Percentiles rank a stretch among this genome's conserved stretches.
Evolutionary conservation across 805 yeast species (phyloP).

Genomic region (Candida ovalis): DNA sequence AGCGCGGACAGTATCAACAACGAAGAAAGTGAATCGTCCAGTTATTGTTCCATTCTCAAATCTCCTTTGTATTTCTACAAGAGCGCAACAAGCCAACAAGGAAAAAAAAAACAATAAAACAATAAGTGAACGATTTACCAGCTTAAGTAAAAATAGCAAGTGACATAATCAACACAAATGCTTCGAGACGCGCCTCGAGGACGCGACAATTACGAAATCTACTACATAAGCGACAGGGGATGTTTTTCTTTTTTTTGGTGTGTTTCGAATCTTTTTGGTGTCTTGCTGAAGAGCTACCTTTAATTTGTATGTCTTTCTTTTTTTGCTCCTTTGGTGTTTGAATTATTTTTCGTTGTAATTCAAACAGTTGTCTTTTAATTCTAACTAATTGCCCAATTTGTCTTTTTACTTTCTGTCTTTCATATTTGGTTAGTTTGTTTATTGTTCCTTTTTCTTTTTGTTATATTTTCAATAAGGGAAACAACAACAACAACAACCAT

Average conservation of each 20-base stretch:
- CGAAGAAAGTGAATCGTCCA: neutral
- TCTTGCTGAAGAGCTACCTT: neutral
- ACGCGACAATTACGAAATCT: neutral
- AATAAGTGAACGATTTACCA: neutral
- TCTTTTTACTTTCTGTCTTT: neutral
- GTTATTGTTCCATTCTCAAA: slow-evolving; percentile 10
- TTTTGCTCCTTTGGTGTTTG: neutral
- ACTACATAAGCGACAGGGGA: neutral
- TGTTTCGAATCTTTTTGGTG: neutral
- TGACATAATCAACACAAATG: neutral
- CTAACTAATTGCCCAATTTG: no score
- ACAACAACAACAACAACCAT: neutral
- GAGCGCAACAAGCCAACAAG: neutral
- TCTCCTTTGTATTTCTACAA: slow-evolving; percentile 9
- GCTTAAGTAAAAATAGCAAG: neutral
- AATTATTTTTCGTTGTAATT: no score
- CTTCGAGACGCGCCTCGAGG: neutral
- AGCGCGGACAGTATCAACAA: neutral
- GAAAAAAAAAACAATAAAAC: neutral
- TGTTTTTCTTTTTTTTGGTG: neutral
- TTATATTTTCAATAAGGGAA: neutral
- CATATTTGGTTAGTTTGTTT: no score
- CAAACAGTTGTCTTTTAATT: neutral
- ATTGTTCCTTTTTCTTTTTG: neutral
- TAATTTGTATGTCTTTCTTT: neutral